These are phyloP conservation scores for Buxus sempervirens DNA, from an alignment of 164 flowering plant genomes.

Conservation along the genomic window DNA sequence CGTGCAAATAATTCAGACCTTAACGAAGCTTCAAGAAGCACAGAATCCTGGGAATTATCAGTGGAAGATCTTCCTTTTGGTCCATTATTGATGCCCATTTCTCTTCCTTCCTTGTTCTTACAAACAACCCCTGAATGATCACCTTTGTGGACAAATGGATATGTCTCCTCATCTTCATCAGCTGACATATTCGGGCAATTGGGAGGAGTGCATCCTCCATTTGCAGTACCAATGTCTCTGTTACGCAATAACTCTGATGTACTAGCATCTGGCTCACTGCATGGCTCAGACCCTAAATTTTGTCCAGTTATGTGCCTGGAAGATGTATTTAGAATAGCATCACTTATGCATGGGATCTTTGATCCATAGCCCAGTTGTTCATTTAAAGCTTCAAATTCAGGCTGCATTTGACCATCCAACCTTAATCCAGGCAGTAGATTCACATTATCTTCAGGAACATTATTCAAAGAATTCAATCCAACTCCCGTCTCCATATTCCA, in stretches of 20 bases:
- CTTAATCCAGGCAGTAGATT: constrained; percentile 22
- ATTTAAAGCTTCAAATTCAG: constrained; percentile 26
- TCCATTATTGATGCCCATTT: constrained; percentile 13
- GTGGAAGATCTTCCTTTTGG: constrained; percentile 7
- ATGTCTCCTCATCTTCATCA: constrained; percentile 51
- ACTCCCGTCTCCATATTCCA: constrained; percentile 25
- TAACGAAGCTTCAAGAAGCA: constrained; percentile 69
- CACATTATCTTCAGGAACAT: constrained; percentile 21
- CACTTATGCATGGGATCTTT: constrained; percentile 24
- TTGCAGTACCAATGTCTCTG: constrained; percentile 22
- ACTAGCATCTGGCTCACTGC: constrained; percentile 60
- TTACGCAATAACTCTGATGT: constrained; percentile 45
- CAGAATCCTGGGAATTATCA: constrained; percentile 37
- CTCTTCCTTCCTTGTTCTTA: constrained; percentile 22
- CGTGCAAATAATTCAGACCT: constrained; percentile 74
- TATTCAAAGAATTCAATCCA: constrained; percentile 24
- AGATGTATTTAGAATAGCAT: constrained; percentile 18
- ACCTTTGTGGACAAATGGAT: constrained; percentile 27
- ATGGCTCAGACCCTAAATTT: constrained; percentile 41
- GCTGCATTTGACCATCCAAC: constrained; percentile 23
- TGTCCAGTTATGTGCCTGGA: constrained; percentile 27
- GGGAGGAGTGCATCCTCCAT: constrained; percentile 37
- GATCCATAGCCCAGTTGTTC: constrained; percentile 28
- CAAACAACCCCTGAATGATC: constrained; percentile 18
- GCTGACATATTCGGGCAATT: constrained; percentile 34